Evolutionary conservation across 2,329 filamentous ascomycete species (phyloP), one percentile per base, ranked within the genome.

Genomic region (Setomelanomma holmii): DNA sequence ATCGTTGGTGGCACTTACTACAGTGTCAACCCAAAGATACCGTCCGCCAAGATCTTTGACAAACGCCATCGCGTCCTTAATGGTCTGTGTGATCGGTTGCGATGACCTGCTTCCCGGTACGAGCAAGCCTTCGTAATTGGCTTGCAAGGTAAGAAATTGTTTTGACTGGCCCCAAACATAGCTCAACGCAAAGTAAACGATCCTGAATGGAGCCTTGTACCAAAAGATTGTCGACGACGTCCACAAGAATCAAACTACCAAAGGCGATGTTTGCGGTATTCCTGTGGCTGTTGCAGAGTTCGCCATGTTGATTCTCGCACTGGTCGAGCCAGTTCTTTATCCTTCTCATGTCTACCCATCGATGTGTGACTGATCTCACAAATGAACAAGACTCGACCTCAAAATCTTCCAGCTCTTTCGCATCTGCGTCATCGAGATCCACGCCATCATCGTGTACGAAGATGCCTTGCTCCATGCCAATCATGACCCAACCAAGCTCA

Each of bases 11-110:
- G 5, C 21, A n/a, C 24, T 16, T 40, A 53, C 43, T 24, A 46
- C 45, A 20, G 45, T 47, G 30, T 53, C 50, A 17, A 53, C 45
- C 50, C 50, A 53, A 1, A 49, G 40, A 17, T 49, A 53, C 40
- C 45, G 44, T 23, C 49, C 44, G 35, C 45, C 45, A 10, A 53
- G 20, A 17, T 14, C 40, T 20, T 44, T 43, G 11, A 53, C 24
- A 17, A 49, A 44, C 2, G 24, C 24, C 45, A 53, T 49, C 4
- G 45, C 4, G 24, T 53, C 50, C 30, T 22, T 46, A 19, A 52
- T 52, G 7, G 49, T 52, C 7, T 12, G 42, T 3, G 48, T 51
- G 14, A 51, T 38, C 6, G 48, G 48, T 16, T 41, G 48, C 35
- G 22, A 19, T 10, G 48, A 45, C 1, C 45, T 35, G 19, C 27